phyloP scores from a whole-genome alignment of 2,329 filamentous ascomycete genomes.

The Metarhizium anisopliae region DNA sequence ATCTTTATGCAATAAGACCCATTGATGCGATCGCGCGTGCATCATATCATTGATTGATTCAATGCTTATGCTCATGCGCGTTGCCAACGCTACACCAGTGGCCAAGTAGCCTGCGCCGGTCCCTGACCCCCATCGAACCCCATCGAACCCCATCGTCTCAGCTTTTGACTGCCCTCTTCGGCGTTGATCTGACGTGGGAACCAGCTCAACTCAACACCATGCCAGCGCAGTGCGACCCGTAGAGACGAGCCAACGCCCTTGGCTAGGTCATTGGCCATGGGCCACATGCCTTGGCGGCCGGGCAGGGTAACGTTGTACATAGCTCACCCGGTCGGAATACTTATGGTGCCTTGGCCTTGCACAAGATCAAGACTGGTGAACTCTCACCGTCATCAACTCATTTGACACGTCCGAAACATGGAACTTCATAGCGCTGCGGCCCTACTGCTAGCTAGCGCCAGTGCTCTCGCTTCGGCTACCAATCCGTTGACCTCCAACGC shows the following conservation, averaged over 20 bases:
- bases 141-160: neutral
- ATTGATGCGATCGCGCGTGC: no score
- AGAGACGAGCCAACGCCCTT: neutral
- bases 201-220: neutral
- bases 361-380: no score
- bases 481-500: constrained; percentile 12
- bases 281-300: neutral
- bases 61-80: no score
- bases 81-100: no score
- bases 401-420: neutral
- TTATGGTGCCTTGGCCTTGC: neutral
- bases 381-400: neutral
- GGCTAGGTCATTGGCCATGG: no score
- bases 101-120: no score
- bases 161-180: no score
- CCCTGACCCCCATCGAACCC: no score
- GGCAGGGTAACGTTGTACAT: neutral
- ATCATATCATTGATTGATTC: no score
- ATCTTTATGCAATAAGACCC: no score
- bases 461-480: neutral
- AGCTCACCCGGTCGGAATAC: neutral
- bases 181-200: no score
- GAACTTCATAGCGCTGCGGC: neutral
- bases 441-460: constrained; percentile 5
- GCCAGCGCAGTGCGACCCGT: neutral